Conservation (phyloP, 768 basidiomycete species). For the Pleurotus salmoneostramineus region DNA sequence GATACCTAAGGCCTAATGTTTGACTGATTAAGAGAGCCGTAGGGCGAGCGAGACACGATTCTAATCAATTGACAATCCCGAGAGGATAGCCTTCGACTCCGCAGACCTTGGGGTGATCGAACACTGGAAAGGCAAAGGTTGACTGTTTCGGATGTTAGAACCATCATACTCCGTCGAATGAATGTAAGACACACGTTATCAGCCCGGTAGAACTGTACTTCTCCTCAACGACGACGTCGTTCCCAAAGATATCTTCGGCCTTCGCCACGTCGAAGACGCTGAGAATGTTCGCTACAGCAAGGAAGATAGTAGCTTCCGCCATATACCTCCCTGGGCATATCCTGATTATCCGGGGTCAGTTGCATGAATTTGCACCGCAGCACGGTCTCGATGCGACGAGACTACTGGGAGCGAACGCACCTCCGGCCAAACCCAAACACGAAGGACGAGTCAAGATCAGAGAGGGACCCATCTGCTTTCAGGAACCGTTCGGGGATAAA, state of each 20-base stretch:
- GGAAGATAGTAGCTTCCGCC: constrained; percentile 3
- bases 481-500: constrained; percentile 6
- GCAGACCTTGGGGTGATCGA: neutral
- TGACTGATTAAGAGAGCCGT: no score
- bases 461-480: constrained; percentile 1
- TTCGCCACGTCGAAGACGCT: neutral
- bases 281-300: constrained; percentile 1
- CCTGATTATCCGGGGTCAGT: neutral
- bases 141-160: neutral
- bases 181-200: neutral
- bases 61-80: no score
- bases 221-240: neutral
- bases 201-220: neutral
- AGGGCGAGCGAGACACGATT: no score
- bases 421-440: constrained; percentile 6
- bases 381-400: neutral
- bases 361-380: neutral
- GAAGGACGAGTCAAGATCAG: neutral
- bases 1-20: no score
- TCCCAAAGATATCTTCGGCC: neutral
- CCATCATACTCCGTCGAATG: neutral
- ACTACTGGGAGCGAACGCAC: neutral
- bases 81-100: neutral
- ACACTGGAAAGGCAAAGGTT: neutral
- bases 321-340: constrained; percentile 4